Percentiles rank a stretch among this genome's conserved stretches.
phyloP scores from a whole-genome alignment of 352 stramenopile genomes.

The Pythium grandisporangium region DNA sequence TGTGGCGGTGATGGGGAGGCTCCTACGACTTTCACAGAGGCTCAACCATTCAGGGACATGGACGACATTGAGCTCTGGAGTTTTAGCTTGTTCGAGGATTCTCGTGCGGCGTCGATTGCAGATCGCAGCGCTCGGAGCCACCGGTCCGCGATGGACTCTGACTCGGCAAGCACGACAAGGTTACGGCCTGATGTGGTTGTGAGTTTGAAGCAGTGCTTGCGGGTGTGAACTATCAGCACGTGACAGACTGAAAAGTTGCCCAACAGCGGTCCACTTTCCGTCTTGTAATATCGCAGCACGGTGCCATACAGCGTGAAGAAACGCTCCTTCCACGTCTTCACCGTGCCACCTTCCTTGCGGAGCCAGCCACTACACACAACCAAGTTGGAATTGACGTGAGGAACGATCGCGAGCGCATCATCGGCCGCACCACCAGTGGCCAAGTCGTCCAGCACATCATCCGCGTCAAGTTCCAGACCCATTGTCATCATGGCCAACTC shows the following conservation, averaged over 20 bases:
- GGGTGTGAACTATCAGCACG: conserved; percentile 51
- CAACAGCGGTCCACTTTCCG: conserved; percentile 58
- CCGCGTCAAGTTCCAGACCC: not conserved
- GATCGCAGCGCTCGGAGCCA: conserved; percentile 59
- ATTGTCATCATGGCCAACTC: not conserved
- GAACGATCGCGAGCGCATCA: not conserved
- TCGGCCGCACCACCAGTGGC: not conserved
- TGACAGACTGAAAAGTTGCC: conserved; percentile 60
- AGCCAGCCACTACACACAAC: conserved; percentile 70
- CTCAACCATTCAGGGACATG: no score
- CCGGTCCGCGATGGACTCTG: conserved; percentile 44
- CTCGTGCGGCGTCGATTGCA: conserved; percentile 23
- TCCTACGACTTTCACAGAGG: no score
- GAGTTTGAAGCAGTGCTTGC: conserved; percentile 69
- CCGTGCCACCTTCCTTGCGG: conserved; percentile 68
- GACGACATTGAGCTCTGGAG: no score
- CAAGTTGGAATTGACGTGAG: conserved; percentile 20
- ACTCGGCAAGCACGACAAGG: conserved; percentile 63
- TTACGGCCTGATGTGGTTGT: conserved; percentile 67
- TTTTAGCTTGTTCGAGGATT: no score
- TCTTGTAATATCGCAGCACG: conserved; percentile 81
- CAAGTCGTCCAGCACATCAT: not conserved
- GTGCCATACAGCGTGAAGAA: conserved; percentile 75
- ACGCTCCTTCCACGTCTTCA: conserved; percentile 79
- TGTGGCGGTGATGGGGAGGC: no score